phyloP scores from a whole-genome alignment of 1,284 basidiomycete genomes.

The Pisolithus thermaeus region DNA sequence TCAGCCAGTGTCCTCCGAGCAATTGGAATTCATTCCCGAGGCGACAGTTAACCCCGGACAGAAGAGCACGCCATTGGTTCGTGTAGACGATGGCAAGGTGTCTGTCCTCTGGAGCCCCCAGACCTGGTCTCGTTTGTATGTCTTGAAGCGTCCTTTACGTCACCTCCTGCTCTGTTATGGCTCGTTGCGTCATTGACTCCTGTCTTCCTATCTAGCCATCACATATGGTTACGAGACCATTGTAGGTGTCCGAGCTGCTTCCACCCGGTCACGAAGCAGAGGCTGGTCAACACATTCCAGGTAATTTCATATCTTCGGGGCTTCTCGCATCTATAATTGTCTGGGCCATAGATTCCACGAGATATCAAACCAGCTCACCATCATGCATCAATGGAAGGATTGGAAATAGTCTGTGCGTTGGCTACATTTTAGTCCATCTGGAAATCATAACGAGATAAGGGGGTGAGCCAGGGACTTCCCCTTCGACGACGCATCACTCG shows the following conservation, averaged over 20 bases:
- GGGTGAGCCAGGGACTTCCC: slow-evolving; percentile 49
- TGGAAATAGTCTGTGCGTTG: slow-evolving; percentile 58
- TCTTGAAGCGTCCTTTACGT: slow-evolving; percentile 7
- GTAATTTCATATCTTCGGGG: slow-evolving; percentile 34
- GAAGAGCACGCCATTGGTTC: slow-evolving; percentile 49
- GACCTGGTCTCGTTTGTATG: slow-evolving; percentile 68
- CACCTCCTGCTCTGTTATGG: background rate
- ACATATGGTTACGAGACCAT: slow-evolving; percentile 77
- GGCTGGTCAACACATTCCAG: slow-evolving; percentile 81
- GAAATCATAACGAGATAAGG: background rate
- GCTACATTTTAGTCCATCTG: background rate
- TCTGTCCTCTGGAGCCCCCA: slow-evolving; percentile 63
- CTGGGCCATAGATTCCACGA: slow-evolving; percentile 56
- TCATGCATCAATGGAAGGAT: slow-evolving; percentile 56
- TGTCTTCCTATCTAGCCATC: slow-evolving; percentile 42
- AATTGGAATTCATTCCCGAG: slow-evolving; percentile 21
- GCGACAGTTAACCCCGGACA: slow-evolving; percentile 1
- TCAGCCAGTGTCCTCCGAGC: slow-evolving; percentile 20
- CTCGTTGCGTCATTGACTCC: background rate
- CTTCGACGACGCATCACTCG: slow-evolving; percentile 46
- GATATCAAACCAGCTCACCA: slow-evolving; percentile 66
- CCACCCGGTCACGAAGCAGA: slow-evolving; percentile 86
- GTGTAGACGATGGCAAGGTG: slow-evolving; percentile 52
- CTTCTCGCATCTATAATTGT: slow-evolving; percentile 1
- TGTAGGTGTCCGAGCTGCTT: slow-evolving; percentile 88